Conservation (phyloP, 208 protist species). For the Leptomonas pyrrhocoris region DNA sequence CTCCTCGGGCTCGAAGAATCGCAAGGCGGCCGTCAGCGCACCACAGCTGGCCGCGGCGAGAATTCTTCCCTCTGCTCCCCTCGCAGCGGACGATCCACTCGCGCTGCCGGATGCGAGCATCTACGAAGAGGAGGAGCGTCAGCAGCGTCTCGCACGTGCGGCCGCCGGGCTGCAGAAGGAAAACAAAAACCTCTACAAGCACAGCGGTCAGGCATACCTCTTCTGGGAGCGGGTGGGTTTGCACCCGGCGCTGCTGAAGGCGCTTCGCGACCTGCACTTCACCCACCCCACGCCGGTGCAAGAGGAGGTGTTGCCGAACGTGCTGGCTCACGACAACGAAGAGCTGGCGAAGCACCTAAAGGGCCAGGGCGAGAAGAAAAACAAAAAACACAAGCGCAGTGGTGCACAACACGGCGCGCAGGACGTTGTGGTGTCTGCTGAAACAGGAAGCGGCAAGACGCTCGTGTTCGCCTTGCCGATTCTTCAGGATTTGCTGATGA, state of each 20-base stretch:
- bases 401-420: slow-evolving; percentile 16
- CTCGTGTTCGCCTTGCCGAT: slow-evolving; percentile 98
- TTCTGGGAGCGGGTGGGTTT: slow-evolving; percentile 87
- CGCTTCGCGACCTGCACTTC: slow-evolving; percentile 74
- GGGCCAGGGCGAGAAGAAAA: slow-evolving; percentile 15
- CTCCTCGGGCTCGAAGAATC: neutral
- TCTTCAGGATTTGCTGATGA: slow-evolving; percentile 61
- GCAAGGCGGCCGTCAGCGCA: neutral
- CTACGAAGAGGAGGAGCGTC: slow-evolving; percentile 41
- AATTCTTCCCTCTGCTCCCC: slow-evolving; percentile 40
- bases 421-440: slow-evolving; percentile 92
- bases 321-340: slow-evolving; percentile 35
- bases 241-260: slow-evolving; percentile 66
- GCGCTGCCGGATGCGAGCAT: slow-evolving; percentile 43
- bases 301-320: slow-evolving; percentile 75
- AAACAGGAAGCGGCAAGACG: slow-evolving; percentile 97
- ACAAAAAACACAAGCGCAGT: slow-evolving; percentile 24
- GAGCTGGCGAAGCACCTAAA: slow-evolving; percentile 15
- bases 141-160: slow-evolving; percentile 28
- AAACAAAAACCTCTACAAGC: slow-evolving; percentile 81
- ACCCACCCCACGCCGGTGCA: slow-evolving; percentile 87
- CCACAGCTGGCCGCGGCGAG: slow-evolving; percentile 18
- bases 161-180: slow-evolving; percentile 15
- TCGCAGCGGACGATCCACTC: slow-evolving; percentile 50
- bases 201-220: slow-evolving; percentile 73